Evolutionary conservation across 495 filamentous ascomycete genomes (phyloP).

Genomic region (Penicillium chermesinum): DNA sequence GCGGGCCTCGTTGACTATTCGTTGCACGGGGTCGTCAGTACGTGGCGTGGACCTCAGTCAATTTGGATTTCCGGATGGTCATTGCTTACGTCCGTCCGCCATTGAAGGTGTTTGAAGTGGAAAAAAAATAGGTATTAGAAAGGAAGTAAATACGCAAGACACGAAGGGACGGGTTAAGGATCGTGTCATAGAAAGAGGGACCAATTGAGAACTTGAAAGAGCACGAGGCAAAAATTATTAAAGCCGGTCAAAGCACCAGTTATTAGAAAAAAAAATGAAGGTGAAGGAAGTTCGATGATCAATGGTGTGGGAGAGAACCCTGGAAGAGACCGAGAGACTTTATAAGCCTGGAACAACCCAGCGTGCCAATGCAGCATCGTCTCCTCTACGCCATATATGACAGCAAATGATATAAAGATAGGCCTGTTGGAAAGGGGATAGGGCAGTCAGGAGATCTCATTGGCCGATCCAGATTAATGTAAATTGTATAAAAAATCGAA

Average conservation of each 20-base stretch:
- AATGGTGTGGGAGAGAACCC: conserved; percentile 7
- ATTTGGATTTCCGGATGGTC: neutral
- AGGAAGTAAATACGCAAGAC: conserved; percentile 1
- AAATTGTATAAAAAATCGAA: neutral
- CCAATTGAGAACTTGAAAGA: conserved; percentile 2
- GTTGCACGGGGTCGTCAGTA: conserved; percentile 10
- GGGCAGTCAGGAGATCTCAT: neutral
- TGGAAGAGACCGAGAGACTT: conserved; percentile 5
- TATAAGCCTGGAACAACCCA: conserved; percentile 14
- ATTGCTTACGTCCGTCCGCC: conserved; percentile 58
- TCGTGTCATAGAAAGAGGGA: neutral
- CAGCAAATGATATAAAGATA: conserved; percentile 2
- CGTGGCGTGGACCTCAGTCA: neutral
- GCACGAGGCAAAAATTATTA: conserved; percentile 7
- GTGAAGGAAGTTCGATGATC: conserved; percentile 2
- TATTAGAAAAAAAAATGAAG: conserved; percentile 4
- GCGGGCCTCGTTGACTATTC: conserved; percentile 76
- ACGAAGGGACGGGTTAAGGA: neutral
- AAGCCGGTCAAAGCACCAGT: conserved; percentile 5
- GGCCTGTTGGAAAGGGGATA: conserved; percentile 1
- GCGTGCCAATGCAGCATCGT: neutral
- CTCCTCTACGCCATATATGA: conserved; percentile 19
- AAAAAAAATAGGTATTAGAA: conserved; percentile 18
- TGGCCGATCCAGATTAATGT: neutral
- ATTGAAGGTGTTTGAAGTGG: conserved; percentile 33